phyloP scores from a whole-genome alignment of 2,329 filamentous ascomycete species.

The Pseudopithomyces chartarum region DNA sequence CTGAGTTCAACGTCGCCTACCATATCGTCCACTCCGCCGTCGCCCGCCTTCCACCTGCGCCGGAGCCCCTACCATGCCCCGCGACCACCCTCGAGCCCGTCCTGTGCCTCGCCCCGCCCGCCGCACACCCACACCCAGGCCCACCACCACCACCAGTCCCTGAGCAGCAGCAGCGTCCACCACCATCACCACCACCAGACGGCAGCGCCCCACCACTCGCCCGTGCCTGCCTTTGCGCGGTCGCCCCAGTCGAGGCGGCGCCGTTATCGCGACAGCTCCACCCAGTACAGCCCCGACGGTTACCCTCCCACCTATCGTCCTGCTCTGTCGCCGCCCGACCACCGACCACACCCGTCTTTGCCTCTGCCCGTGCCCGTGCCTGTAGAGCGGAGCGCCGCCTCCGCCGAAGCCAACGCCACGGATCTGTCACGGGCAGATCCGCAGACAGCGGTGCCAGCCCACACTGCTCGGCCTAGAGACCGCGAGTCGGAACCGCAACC shows the following conservation, averaged over 20 bases:
- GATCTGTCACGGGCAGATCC: conserved; percentile 43
- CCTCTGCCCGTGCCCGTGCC: conserved; percentile 21
- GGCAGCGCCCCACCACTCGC: conserved; percentile 27
- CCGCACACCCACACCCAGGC: conserved; percentile 28
- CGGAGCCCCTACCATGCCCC: conserved; percentile 39
- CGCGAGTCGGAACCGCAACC: conserved; percentile 13
- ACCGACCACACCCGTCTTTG: conserved; percentile 16
- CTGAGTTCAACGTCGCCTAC: conserved; percentile 44
- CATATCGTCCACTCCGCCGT: conserved; percentile 40
- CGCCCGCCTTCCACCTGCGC: conserved; percentile 41
- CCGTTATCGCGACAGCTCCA: conserved; percentile 55
- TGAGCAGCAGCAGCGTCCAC: conserved; percentile 31
- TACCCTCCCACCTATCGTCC: conserved; percentile 50
- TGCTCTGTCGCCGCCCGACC: conserved; percentile 8
- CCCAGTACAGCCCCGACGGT: conserved; percentile 60
- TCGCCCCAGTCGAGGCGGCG: conserved; percentile 37
- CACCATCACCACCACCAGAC: conserved; percentile 33
- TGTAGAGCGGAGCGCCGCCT: conserved; percentile 38
- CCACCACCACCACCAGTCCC: too few species aligned
- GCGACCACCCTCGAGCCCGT: conserved; percentile 37
- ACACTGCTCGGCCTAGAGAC: conserved; percentile 20
- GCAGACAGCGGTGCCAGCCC: conserved; percentile 28
- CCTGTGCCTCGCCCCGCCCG: conserved; percentile 41
- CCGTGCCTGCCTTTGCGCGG: conserved; percentile 23
- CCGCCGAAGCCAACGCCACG: conserved; percentile 37